Base-by-base conservation (phyloP, 257 asterid genomes). In the Ilex asprella region DNA sequence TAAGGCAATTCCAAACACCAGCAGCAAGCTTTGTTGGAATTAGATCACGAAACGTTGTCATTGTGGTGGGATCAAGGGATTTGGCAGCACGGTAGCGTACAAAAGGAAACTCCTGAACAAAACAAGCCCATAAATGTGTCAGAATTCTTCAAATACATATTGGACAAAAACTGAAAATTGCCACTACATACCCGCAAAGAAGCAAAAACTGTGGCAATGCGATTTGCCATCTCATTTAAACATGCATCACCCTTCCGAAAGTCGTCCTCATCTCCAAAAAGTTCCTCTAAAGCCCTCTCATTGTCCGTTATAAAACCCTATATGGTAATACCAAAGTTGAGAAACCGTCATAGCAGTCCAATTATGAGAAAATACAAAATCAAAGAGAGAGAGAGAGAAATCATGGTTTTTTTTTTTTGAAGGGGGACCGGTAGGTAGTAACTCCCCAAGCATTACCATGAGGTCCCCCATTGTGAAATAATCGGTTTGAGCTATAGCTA, bases 1-100 rank as follows among this genome's bases (percentile, higher is more conserved):
- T 78, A 56, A 93, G 89, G 78, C 81, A 73, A 70, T 93, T 93
- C 99, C 99, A 93, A 70, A 89, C 83, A 62, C 59, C 87, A 75
- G 99, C 97, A 70, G 99, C 99, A 72, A 93, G 95, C 76, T 93
- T 93, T 52, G 97, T 93, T 41, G 97, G 95, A 75, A 93, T 84
- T 72, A 93, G 79, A 82, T 93, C 99, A 56, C 96, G 86, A 65
- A 85, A 86, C 27, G 99, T 93, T 56, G 95, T 87, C 96, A 89
- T 81, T 58, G 99, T 89, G 9, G 76, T 84, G 60, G 92, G 88
- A 69, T 93, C 99, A 61, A 89, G 96, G 60, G 95, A 89, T 79
- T 88, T 93, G 62, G 96, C 95, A 77, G 95, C 82, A 44, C 95
- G 96, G 76, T 85, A 93, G 62, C 90, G 99, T 68, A 93, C 92